Evolutionary conservation across 495 filamentous ascomycete genomes (phyloP).

Genomic region (Recurvomyces mirabilis): DNA sequence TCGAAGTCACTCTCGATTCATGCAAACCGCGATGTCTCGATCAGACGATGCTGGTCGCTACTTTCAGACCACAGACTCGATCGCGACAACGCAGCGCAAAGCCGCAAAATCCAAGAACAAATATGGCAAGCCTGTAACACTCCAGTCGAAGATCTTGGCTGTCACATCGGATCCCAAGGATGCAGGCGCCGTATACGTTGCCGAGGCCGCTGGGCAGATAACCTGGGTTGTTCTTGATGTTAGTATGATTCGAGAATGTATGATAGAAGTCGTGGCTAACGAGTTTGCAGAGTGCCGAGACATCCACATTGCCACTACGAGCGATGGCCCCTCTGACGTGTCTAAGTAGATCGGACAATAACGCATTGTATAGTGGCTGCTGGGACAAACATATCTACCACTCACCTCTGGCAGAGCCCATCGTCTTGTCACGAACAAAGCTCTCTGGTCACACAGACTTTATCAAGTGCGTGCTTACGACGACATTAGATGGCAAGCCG

Average conservation of each 20-base stretch:
- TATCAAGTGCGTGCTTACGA: conserved; percentile 59
- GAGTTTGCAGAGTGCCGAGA: no score
- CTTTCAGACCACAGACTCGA: conserved; percentile 79
- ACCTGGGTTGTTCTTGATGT: conserved; percentile 65
- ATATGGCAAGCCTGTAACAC: conserved; percentile 65
- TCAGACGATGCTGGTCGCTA: conserved; percentile 61
- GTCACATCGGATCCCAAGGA: conserved; percentile 56
- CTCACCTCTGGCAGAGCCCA: conserved; percentile 49
- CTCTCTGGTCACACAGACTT: conserved; percentile 78
- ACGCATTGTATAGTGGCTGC: conserved; percentile 66
- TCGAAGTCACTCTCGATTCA: no score
- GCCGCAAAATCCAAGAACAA: conserved; percentile 71
- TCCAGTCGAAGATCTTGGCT: conserved; percentile 79
- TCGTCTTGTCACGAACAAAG: background rate
- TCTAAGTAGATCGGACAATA: conserved; percentile 49
- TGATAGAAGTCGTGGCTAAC: no score
- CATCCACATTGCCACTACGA: conserved; percentile 48
- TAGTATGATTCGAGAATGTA: conserved; percentile 38
- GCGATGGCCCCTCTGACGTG: conserved; percentile 70
- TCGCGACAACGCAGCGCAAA: conserved; percentile 61
- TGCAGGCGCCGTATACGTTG: conserved; percentile 54
- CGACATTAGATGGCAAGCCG: conserved; percentile 40
- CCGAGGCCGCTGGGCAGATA: conserved; percentile 70
- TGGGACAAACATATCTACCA: conserved; percentile 79
- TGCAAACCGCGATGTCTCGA: no score